A percentile compares a stretch with the other conserved stretches of the same genome.
Conservation (phyloP, 257 asterid species). For the Nicotiana obtusifolia region DNA sequence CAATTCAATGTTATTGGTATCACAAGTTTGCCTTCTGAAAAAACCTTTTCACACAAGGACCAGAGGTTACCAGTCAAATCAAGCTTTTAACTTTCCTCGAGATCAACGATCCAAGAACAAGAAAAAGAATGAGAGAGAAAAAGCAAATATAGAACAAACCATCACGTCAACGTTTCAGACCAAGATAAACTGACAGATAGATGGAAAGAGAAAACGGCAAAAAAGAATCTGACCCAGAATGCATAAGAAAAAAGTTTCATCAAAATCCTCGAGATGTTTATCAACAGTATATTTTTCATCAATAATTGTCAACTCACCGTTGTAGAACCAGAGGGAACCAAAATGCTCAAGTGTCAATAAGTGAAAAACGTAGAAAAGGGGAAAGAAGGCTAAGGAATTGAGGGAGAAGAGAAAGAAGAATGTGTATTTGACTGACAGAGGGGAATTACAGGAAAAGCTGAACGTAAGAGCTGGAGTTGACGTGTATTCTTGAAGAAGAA, state of each 20-base stretch:
- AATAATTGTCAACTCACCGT: background rate
- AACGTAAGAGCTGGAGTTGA: constrained; percentile 8
- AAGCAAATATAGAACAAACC: background rate
- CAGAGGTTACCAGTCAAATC: background rate
- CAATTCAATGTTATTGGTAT: background rate
- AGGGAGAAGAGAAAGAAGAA: background rate
- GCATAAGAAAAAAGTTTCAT: background rate
- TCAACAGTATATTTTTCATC: too few relatives aligned
- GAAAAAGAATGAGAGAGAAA: background rate
- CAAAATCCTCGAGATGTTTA: background rate
- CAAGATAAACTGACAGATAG: background rate
- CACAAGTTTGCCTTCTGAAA: background rate
- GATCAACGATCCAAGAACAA: constrained; percentile 4
- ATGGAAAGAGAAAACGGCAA: background rate
- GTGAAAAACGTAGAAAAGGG: background rate
- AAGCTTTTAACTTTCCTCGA: constrained; percentile 2
- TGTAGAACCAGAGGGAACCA: background rate
- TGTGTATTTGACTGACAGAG: background rate
- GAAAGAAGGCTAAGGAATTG: background rate
- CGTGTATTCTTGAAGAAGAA: background rate
- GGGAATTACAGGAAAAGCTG: background rate
- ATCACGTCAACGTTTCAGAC: background rate
- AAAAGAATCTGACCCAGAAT: background rate
- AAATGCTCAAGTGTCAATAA: background rate
- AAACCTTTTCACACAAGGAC: background rate